Evolutionary conservation across 2,329 filamentous ascomycete genomes (phyloP).

Genomic region (Hymenoscyphus linearis): DNA sequence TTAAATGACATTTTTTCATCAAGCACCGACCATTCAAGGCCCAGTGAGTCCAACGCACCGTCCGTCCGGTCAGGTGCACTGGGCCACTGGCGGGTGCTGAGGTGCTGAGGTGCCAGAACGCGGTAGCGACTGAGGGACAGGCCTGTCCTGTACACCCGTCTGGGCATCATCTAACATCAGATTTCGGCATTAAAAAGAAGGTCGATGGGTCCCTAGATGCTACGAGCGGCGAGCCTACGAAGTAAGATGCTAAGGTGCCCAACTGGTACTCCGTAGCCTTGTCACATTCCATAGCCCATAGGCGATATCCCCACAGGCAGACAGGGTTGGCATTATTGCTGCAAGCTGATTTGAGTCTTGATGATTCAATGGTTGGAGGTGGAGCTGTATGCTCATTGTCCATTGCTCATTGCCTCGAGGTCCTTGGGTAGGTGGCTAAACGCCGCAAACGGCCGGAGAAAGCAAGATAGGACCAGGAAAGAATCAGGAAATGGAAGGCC

Average conservation of each 20-base stretch:
- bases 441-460: background rate
- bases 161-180: background rate
- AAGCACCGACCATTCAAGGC: background rate
- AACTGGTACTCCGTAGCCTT: background rate
- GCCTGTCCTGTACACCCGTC: background rate
- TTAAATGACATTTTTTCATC: conserved; percentile 4
- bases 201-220: too few species aligned
- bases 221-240: too few species aligned
- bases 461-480: background rate
- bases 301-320: too few species aligned
- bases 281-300: background rate
- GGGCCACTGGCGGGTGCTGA: too few species aligned
- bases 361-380: too few species aligned
- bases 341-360: background rate
- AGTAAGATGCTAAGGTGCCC: too few species aligned
- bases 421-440: background rate
- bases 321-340: background rate
- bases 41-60: background rate
- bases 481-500: background rate
- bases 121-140: background rate
- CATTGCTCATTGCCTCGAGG: too few species aligned
- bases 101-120: background rate
- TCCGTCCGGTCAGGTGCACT: too few species aligned
- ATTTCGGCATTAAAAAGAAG: too few species aligned
- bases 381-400: too few species aligned